Evolutionary conservation across 2,329 filamentous ascomycete genomes (phyloP).

Genomic region (Simplicillium sp.): DNA sequence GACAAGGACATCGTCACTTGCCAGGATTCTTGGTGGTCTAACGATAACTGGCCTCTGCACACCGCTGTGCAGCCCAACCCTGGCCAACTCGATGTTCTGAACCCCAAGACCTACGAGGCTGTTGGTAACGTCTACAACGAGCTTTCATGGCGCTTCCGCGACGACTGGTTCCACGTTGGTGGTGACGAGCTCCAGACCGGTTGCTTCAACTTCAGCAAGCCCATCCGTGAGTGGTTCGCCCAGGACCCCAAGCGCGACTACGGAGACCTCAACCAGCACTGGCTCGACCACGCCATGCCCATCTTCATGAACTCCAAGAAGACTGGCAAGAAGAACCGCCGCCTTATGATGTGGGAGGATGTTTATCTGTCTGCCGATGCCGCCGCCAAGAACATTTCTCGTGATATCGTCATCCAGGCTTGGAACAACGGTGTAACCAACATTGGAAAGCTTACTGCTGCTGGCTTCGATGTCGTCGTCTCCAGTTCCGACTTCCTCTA

Average conservation of each 20-base stretch:
- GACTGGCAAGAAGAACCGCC: slow-evolving; percentile 28
- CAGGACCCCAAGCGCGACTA: slow-evolving; percentile 34
- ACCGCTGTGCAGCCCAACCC: slow-evolving; percentile 47
- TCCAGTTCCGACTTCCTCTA: slow-evolving; percentile 46
- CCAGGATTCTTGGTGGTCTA: slow-evolving; percentile 49
- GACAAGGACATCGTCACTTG: slow-evolving; percentile 47
- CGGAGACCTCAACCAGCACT: slow-evolving; percentile 42
- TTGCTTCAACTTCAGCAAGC: slow-evolving; percentile 47
- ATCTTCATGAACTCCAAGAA: slow-evolving; percentile 28
- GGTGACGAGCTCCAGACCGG: slow-evolving; percentile 40
- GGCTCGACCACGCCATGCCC: slow-evolving; percentile 40
- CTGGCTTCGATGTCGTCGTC: slow-evolving; percentile 46
- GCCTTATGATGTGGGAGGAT: slow-evolving; percentile 50
- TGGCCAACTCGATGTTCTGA: slow-evolving; percentile 45
- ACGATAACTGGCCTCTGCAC: slow-evolving; percentile 42
- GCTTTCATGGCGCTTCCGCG: slow-evolving; percentile 37
- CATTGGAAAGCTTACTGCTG: slow-evolving; percentile 37
- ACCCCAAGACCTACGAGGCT: slow-evolving; percentile 44
- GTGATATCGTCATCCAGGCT: slow-evolving; percentile 40
- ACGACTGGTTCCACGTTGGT: slow-evolving; percentile 46
- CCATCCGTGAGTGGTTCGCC: slow-evolving; percentile 38
- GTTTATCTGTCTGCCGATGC: slow-evolving; percentile 31
- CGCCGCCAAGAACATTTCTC: slow-evolving; percentile 35
- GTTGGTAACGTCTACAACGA: slow-evolving; percentile 44
- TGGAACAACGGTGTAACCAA: slow-evolving; percentile 45